Conservation (phyloP, 441 rosid species). For the Populus hybrid region DNA sequence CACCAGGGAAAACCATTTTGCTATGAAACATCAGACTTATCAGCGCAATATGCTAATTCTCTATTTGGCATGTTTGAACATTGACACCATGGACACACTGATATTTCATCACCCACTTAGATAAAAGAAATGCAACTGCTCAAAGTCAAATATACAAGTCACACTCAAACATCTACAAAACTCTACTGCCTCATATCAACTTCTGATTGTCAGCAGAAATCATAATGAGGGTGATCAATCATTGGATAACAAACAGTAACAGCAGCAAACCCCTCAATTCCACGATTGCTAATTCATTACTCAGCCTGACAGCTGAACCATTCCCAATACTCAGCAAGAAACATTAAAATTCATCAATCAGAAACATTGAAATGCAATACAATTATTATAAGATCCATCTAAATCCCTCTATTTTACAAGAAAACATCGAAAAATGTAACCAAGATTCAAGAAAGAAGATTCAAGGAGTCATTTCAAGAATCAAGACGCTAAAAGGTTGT, state of each 20-base stretch:
- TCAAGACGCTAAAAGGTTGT: background rate
- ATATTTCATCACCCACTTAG: background rate
- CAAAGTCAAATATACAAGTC: background rate
- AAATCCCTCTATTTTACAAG: background rate
- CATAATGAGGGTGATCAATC: background rate
- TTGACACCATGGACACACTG: background rate
- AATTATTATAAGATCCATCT: background rate
- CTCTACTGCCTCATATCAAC: background rate
- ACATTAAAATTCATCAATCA: background rate
- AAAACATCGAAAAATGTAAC: background rate
- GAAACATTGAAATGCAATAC: background rate
- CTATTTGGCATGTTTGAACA: background rate
- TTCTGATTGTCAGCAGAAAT: background rate
- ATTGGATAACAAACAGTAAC: background rate
- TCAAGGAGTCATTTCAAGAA: slow-evolving; percentile 1
- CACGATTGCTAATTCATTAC: background rate
- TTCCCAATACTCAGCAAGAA: background rate
- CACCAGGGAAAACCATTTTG: background rate
- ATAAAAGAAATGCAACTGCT: background rate
- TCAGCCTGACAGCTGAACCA: background rate
- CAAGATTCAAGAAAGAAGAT: background rate
- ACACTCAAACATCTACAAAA: background rate
- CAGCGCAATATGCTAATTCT: background rate
- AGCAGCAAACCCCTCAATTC: background rate
- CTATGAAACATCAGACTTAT: background rate